Evolutionary conservation across 2,329 filamentous ascomycete genomes (phyloP).

Genomic region (Phialophora chinensis): DNA sequence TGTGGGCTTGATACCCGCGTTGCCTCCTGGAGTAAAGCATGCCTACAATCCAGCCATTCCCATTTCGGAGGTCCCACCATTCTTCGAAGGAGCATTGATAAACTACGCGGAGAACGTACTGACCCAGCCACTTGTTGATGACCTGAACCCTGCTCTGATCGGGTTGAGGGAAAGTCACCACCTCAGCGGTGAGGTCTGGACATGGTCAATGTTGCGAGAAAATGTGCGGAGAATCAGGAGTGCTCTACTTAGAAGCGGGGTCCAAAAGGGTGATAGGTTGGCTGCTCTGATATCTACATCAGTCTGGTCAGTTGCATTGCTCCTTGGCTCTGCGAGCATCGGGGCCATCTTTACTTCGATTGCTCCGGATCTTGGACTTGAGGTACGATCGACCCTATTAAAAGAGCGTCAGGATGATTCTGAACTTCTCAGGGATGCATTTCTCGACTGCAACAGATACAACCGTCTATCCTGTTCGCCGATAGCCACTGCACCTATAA

Average conservation of each 20-base stretch:
- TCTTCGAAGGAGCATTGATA: constrained; percentile 46
- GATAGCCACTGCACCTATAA: constrained; percentile 45
- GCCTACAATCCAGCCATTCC: constrained; percentile 47
- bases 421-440: constrained; percentile 8
- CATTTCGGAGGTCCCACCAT: constrained; percentile 47
- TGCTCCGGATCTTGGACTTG: constrained; percentile 24
- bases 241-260: constrained; percentile 46
- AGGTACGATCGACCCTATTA: constrained; percentile 3
- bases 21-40: constrained; percentile 40
- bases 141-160: constrained; percentile 46
- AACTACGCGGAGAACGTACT: constrained; percentile 45
- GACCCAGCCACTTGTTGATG: constrained; percentile 43
- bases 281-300: constrained; percentile 21
- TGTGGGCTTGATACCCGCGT: constrained; percentile 44
- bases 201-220: constrained; percentile 18
- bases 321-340: constrained; percentile 26
- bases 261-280: constrained; percentile 48
- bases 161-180: constrained; percentile 47
- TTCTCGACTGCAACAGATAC: constrained; percentile 44
- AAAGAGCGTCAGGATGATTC: not conserved
- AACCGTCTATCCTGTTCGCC: constrained; percentile 49
- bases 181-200: constrained; percentile 44
- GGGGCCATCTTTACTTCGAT: constrained; percentile 28
- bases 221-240: constrained; percentile 46
- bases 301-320: constrained; percentile 14